These are phyloP conservation scores for Metschnikowia lachancei DNA, from an alignment of 805 yeast species.

Conservation along the genomic window DNA sequence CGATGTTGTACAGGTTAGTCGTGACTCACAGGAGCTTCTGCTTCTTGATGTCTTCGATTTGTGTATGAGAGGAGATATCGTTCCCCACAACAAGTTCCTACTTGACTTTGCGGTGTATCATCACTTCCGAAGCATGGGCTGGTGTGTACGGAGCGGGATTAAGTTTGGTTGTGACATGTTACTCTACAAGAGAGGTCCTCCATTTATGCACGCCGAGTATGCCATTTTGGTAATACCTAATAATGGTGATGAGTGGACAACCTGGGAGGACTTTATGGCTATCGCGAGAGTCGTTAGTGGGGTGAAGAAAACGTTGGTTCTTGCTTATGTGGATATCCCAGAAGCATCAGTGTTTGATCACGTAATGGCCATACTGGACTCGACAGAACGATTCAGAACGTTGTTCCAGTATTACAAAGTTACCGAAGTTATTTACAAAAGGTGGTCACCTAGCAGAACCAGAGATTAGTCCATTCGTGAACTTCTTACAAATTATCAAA, in stretches of 20 bases:
- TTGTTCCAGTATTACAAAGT: constrained; percentile 48
- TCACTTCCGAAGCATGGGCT: constrained; percentile 82
- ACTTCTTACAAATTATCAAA: too few relatives aligned
- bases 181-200: constrained; percentile 88
- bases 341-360: constrained; percentile 26
- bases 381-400: constrained; percentile 18
- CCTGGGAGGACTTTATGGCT: constrained; percentile 58
- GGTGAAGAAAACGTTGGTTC: constrained; percentile 74
- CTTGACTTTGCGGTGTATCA: constrained; percentile 72
- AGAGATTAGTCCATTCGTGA: constrained; percentile 55
- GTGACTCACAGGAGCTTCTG: constrained; percentile 11
- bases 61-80: constrained; percentile 20
- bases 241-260: constrained; percentile 38
- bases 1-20: constrained; percentile 44
- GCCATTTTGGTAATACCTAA: constrained; percentile 55
- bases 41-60: constrained; percentile 25
- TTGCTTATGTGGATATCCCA: constrained; percentile 65
- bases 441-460: constrained; percentile 86
- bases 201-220: constrained; percentile 90
- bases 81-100: constrained; percentile 35
- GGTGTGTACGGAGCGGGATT: constrained; percentile 92
- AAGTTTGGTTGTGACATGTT: constrained; percentile 89
- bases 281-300: constrained; percentile 80
- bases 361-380: constrained; percentile 7
- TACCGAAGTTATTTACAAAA: constrained; percentile 63